A percentile compares a stretch with the other conserved stretches of the same genome.
Conservation (phyloP, 2,329 filamentous ascomycete species). For the Geosmithia morbida region DNA sequence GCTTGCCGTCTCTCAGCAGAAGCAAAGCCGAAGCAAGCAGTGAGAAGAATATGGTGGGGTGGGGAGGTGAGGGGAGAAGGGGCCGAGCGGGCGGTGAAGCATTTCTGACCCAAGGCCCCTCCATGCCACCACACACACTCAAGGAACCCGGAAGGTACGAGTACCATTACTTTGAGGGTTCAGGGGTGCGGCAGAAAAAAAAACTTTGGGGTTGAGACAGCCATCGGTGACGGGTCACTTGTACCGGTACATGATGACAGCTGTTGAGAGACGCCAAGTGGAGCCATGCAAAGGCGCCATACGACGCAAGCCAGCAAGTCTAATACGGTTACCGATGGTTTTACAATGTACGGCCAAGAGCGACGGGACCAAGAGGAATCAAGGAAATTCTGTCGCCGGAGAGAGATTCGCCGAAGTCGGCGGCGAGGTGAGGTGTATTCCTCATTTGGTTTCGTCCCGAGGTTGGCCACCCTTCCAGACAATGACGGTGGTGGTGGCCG, state of each 20-base stretch:
- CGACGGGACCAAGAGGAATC: not conserved
- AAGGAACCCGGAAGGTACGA: too few species aligned
- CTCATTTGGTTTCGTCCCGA: too few species aligned
- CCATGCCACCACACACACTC: not conserved
- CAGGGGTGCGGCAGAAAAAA: slow-evolving; percentile 1
- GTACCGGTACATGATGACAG: slow-evolving; percentile 1
- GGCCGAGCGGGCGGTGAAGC: not conserved
- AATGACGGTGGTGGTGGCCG: too few species aligned
- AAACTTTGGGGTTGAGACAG: slow-evolving; percentile 3
- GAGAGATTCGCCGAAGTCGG: too few species aligned
- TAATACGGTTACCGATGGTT: not conserved
- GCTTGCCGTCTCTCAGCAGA: too few species aligned
- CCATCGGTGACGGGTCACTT: not conserved
- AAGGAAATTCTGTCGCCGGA: too few species aligned
- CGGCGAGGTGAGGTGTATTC: too few species aligned
- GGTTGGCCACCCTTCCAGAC: too few species aligned
- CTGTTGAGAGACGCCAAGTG: slow-evolving; percentile 3
- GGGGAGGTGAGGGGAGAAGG: too few species aligned
- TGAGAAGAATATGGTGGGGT: too few species aligned
- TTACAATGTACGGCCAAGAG: not conserved
- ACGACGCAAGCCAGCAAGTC: not conserved
- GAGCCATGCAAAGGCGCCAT: not conserved
- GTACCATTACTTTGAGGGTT: not conserved
- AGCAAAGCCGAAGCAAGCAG: too few species aligned
- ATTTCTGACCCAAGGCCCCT: not conserved